Conservation (phyloP, 495 filamentous ascomycete genomes). For the Darksidea phi region DNA sequence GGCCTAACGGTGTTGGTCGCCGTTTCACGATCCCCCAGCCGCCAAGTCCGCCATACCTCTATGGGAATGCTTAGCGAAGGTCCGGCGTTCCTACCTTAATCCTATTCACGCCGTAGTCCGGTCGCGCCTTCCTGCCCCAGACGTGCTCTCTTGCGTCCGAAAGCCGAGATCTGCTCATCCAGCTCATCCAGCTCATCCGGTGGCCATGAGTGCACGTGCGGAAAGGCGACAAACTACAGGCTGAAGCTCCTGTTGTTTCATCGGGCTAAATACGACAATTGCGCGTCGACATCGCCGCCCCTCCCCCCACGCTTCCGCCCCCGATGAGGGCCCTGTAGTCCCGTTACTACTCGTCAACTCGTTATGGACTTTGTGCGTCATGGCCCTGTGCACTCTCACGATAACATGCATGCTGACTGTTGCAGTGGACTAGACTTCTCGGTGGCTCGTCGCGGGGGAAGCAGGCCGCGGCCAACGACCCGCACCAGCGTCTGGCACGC, state of each 20-base stretch:
- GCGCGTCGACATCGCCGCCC: not conserved
- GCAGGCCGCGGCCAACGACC: constrained; percentile 66
- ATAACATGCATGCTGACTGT: not conserved
- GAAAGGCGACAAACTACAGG: not conserved
- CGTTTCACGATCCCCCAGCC: not conserved
- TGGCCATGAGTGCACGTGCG: not conserved
- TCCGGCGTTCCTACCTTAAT: not conserved
- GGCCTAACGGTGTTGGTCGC: not conserved
- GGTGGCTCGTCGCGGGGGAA: constrained; percentile 49
- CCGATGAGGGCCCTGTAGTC: not conserved
- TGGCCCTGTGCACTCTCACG: not conserved
- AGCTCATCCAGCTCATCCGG: no score
- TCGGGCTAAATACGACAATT: not conserved
- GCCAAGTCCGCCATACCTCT: not conserved
- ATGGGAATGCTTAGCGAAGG: not conserved
- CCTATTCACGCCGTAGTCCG: not conserved
- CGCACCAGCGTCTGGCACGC: constrained; percentile 79
- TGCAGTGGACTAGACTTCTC: constrained; percentile 28
- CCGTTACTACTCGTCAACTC: not conserved
- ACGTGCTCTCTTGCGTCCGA: not conserved
- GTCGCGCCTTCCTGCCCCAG: not conserved
- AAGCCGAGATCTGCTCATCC: not conserved
- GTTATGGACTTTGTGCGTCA: constrained; percentile 22
- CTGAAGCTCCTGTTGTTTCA: not conserved
- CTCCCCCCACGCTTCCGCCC: not conserved